These are phyloP conservation scores for Fusarium sororula DNA, from an alignment of 2,329 filamentous ascomycete species.

Conservation along the genomic window DNA sequence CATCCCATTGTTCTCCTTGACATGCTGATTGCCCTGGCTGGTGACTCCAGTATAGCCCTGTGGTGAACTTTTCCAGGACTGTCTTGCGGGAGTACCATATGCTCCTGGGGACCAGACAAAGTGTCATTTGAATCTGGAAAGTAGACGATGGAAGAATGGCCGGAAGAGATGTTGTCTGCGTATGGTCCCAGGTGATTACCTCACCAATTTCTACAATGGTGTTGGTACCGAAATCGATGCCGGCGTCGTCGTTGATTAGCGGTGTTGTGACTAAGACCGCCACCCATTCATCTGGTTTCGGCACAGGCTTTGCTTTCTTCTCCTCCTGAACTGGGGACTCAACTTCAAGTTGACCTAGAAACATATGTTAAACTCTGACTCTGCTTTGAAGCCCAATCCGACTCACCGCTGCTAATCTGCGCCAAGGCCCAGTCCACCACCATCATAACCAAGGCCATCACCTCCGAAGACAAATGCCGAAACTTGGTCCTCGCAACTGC, in stretches of 20 bases:
- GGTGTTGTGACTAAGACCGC: conserved; percentile 8
- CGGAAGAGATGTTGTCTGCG: not conserved
- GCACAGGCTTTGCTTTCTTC: not conserved
- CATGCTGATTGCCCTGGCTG: not conserved
- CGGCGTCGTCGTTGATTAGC: not conserved
- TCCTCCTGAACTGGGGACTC: not conserved
- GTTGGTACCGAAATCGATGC: not conserved
- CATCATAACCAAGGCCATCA: not conserved
- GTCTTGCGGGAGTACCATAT: conserved; percentile 10
- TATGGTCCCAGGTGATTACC: not conserved
- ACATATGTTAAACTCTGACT: fast-evolving
- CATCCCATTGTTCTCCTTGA: not conserved
- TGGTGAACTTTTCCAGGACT: not conserved
- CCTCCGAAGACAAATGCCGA: not conserved
- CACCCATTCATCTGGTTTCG: not conserved
- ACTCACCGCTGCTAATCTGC: not conserved
- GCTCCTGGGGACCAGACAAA: conserved; percentile 11
- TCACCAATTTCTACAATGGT: not conserved
- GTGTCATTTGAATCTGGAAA: not conserved
- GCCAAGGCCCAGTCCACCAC: not conserved
- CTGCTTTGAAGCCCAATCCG: fast-evolving
- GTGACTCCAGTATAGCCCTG: conserved; percentile 10
- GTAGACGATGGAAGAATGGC: not conserved
- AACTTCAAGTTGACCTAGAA: not conserved
- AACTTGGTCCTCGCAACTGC: not conserved